Conservation (phyloP, 352 stramenopile species). For the Plasmopara viticola region DNA sequence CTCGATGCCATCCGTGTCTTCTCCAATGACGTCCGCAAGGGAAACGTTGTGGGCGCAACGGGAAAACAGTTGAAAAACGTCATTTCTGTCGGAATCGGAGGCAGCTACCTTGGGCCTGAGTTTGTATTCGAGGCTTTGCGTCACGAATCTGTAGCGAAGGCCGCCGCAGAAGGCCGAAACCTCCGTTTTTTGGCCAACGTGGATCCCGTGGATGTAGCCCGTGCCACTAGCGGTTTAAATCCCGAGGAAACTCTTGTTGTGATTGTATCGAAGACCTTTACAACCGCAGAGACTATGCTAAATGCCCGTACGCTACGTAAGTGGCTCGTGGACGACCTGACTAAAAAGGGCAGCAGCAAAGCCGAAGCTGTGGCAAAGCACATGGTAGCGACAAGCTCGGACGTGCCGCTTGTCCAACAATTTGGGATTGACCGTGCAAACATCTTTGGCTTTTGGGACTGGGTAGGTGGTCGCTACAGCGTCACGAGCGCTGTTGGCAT, state of each 20-base stretch:
- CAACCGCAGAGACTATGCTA: conserved; percentile 98
- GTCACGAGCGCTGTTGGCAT: conserved; percentile 97
- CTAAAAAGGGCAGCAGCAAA: conserved; percentile 69
- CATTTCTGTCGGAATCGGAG: conserved; percentile 95
- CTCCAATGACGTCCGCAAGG: conserved; percentile 84
- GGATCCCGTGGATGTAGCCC: conserved; percentile 95
- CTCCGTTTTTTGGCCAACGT: conserved; percentile 98
- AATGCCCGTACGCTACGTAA: conserved; percentile 94
- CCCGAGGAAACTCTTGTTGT: conserved; percentile 95
- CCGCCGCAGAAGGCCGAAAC: conserved; percentile 72
- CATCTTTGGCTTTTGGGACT: conserved; percentile 99
- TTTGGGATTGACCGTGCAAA: conserved; percentile 95
- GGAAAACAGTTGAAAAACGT: conserved; percentile 94
- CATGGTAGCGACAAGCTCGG: conserved; percentile 88
- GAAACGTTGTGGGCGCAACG: conserved; percentile 85
- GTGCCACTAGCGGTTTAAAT: conserved; percentile 87
- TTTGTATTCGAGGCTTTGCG: conserved; percentile 95
- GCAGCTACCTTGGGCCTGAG: conserved; percentile 94
- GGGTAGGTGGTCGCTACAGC: conserved; percentile 96
- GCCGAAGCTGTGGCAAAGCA: conserved; percentile 90
- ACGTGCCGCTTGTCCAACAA: conserved; percentile 71
- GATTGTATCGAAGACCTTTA: conserved; percentile 98
- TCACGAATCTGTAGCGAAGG: conserved; percentile 80
- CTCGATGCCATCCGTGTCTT: conserved; percentile 94
- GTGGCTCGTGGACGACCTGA: conserved; percentile 93